Base-by-base conservation (phyloP, 2,329 filamentous ascomycete species). In the Stachybotrys chlorohalonatus region DNA sequence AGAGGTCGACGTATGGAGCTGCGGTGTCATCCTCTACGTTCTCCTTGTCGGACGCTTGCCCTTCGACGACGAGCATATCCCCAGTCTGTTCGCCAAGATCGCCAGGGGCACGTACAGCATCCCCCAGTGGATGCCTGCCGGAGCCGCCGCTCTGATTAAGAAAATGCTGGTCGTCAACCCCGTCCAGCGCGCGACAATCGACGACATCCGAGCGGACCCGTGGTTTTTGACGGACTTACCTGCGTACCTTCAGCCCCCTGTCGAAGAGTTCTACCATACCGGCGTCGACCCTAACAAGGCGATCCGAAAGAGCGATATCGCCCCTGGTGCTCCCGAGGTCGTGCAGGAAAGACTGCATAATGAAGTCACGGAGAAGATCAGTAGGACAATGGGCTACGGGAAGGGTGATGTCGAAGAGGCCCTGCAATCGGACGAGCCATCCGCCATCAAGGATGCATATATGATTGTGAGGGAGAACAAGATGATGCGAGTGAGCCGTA, bases 31-130 rank as follows among this genome's bases (percentile, higher is more conserved):
- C 65, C 79, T 94, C 48, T 94, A 90, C 70, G 89, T 92, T 46
- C 75, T 94, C 60, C 76, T 94, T 36, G 88, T 90, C 31, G 89
- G 89, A 55, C 82, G 89, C 59, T 78, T 99, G 49, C 94, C 94
- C 8, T 99, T 99, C 67, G 94, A 99, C 73, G 94, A 99, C 68
- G 94, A 99, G 65, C 95, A 97, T 68, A 99, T 99, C 60, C 94
- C 94, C 2, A 92, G 91, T 49, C 79, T 99, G 5, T 99, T 99
- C 75, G 93, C 94, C 72, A 99, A 99, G 76, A 99, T 99, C 58
- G 90, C 92, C 17, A 88, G 92, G 56, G 94, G 94, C 48, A 91
- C 90, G 58, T 99, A 96, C 73, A 89, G 89, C 63, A 89, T 96
- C 59, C 94, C 94, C 1, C 86, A 85, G 53, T 97, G 95, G 77